Evolutionary conservation across 169 alveolate species (phyloP).

Genomic region (Eimeria sp.): DNA sequence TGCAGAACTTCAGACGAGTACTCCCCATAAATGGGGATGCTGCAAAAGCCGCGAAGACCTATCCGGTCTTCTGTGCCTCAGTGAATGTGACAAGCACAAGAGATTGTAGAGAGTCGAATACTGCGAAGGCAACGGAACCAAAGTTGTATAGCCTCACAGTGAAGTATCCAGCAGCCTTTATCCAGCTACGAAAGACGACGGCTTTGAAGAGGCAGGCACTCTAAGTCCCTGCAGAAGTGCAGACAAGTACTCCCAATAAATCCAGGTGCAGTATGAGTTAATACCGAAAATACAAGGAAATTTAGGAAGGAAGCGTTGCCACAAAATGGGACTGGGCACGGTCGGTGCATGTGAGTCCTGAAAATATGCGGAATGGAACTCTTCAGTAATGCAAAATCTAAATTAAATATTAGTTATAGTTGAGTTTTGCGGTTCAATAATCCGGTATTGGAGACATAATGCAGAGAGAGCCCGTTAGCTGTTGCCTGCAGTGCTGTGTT

Average conservation of each 20-base stretch:
- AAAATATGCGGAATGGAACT: neutral
- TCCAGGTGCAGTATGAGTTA: neutral
- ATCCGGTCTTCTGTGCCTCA: neutral
- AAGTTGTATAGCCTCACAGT: neutral
- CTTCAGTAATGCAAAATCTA: neutral
- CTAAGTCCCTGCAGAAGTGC: neutral
- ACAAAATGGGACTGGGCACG: constrained; percentile 4
- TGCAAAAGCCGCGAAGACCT: neutral
- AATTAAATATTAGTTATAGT: neutral
- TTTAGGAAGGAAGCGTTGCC: neutral
- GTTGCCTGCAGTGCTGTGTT: neutral
- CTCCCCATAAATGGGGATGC: too few relatives aligned
- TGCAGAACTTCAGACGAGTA: too few relatives aligned
- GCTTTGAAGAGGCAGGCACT: neutral
- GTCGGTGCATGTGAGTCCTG: neutral
- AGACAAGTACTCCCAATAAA: neutral
- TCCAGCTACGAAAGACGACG: neutral
- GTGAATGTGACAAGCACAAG: neutral
- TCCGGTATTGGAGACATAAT: neutral
- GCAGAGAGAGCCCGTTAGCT: neutral
- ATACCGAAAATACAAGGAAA: neutral
- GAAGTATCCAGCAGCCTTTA: neutral
- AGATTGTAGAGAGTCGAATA: neutral
- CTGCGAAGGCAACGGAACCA: neutral
- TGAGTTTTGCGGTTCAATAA: neutral